Percentiles rank a stretch among this genome's conserved stretches.
phyloP scores from a whole-genome alignment of 2,329 filamentous ascomycete genomes.

The Ophiocordyceps camponoti-rufipedis region DNA sequence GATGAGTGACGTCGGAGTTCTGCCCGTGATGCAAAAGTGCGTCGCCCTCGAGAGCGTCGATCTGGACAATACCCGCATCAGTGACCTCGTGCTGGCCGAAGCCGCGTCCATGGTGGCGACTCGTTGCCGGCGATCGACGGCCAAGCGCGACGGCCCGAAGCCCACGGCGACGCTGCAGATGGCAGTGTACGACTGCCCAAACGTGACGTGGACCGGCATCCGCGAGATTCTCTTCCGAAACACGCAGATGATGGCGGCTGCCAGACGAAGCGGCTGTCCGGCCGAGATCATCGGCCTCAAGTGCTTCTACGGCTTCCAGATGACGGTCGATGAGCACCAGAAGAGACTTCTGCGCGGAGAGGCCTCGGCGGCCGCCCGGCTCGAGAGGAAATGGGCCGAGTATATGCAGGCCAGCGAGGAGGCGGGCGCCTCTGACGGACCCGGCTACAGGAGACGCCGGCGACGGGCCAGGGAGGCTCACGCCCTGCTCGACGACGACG shows the following conservation, averaged over 20 bases:
- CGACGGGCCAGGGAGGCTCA: slow-evolving; percentile 69
- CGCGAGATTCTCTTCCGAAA: slow-evolving; percentile 77
- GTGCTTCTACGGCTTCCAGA: slow-evolving; percentile 90
- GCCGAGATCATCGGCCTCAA: slow-evolving; percentile 72
- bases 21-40: slow-evolving; percentile 65
- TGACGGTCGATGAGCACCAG: slow-evolving; percentile 84
- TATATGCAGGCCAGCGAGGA: slow-evolving; percentile 90
- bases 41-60: slow-evolving; percentile 51
- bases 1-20: slow-evolving; percentile 66
- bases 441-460: slow-evolving; percentile 49
- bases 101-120: slow-evolving; percentile 61
- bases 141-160: slow-evolving; percentile 14
- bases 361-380: slow-evolving; percentile 50
- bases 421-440: slow-evolving; percentile 44
- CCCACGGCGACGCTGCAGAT: slow-evolving; percentile 51
- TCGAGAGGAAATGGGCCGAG: slow-evolving; percentile 83
- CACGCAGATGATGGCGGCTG: slow-evolving; percentile 45
- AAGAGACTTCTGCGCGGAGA: slow-evolving; percentile 70
- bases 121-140: slow-evolving; percentile 31
- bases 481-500: slow-evolving; percentile 65
- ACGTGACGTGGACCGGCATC: slow-evolving; percentile 83
- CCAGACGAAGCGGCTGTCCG: slow-evolving; percentile 37
- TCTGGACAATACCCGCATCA: slow-evolving; percentile 86
- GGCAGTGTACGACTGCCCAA: slow-evolving; percentile 79
- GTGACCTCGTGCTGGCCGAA: slow-evolving; percentile 70